Evolutionary conservation across 2,329 filamentous ascomycete species (phyloP).

Genomic region (Plenodomus lindquistii): DNA sequence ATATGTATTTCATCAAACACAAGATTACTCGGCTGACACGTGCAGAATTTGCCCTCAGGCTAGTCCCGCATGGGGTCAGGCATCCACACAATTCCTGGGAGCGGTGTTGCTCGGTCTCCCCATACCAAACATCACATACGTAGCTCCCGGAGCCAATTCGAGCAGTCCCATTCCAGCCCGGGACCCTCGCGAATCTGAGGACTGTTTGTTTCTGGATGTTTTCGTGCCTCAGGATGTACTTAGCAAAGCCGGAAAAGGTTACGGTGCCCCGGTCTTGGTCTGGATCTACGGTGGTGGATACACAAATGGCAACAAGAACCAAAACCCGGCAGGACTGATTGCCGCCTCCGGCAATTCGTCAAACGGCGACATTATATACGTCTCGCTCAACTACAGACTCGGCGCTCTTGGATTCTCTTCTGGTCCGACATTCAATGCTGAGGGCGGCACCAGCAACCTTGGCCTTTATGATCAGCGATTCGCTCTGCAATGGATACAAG

Average conservation of each 20-base stretch:
- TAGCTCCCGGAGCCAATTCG: slow-evolving; percentile 29
- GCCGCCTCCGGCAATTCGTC: slow-evolving; percentile 47
- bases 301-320: slow-evolving; percentile 46
- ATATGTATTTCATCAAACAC: slow-evolving; percentile 19
- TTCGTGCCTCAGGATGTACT: slow-evolving; percentile 49
- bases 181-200: slow-evolving; percentile 46
- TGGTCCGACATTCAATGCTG: slow-evolving; percentile 40
- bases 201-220: slow-evolving; percentile 56
- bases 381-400: slow-evolving; percentile 53
- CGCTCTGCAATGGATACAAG: slow-evolving; percentile 46
- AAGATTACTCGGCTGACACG: not conserved
- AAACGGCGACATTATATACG: slow-evolving; percentile 49
- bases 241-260: slow-evolving; percentile 35
- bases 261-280: slow-evolving; percentile 50
- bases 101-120: slow-evolving; percentile 31
- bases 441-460: slow-evolving; percentile 41
- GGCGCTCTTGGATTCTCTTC: slow-evolving; percentile 45
- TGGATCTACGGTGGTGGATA: slow-evolving; percentile 58
- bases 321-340: slow-evolving; percentile 48
- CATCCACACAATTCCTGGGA: slow-evolving; percentile 40
- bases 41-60: slow-evolving; percentile 42
- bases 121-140: slow-evolving; percentile 37
- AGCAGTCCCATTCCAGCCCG: slow-evolving; percentile 23
- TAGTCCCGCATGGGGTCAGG: slow-evolving; percentile 49
- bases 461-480: slow-evolving; percentile 45